Conservation (phyloP, 1,139 yeast genomes). For the Hyphopichia fennica region DNA sequence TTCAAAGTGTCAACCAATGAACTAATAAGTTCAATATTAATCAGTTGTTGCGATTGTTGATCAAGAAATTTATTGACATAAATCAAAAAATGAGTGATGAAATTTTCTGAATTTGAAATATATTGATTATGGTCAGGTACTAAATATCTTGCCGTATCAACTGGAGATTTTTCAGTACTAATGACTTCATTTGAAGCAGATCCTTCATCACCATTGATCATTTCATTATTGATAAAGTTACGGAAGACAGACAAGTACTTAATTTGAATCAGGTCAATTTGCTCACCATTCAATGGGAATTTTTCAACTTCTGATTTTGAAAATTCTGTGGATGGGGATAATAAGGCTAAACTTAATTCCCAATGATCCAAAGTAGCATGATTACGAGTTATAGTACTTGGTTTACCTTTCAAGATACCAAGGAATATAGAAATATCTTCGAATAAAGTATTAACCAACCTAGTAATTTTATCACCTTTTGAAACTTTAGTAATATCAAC, state of each 20-base stretch:
- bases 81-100: conserved; percentile 33
- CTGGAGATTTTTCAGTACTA: conserved; percentile 6
- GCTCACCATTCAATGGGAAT: conserved; percentile 19
- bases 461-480: conserved; percentile 19
- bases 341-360: conserved; percentile 39
- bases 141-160: conserved; percentile 22
- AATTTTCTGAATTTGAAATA: conserved; percentile 37
- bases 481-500: conserved; percentile 14
- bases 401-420: conserved; percentile 25
- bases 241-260: conserved; percentile 35
- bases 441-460: conserved; percentile 30
- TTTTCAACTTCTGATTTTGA: conserved; percentile 8
- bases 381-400: conserved; percentile 39
- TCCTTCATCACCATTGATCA: conserved; percentile 12
- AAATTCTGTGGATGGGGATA: conserved; percentile 28
- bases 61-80: conserved; percentile 33
- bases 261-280: conserved; percentile 31
- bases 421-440: conserved; percentile 36
- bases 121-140: conserved; percentile 40
- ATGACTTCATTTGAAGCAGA: conserved; percentile 5
- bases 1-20: conserved; percentile 27
- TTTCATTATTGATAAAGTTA: conserved; percentile 35
- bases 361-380: conserved; percentile 45
- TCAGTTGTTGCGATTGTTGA: conserved; percentile 17
- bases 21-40: conserved; percentile 20